Evolutionary conservation across 1,139 yeast genomes (phyloP).

Genomic region (Geotrichum carabidarum): DNA sequence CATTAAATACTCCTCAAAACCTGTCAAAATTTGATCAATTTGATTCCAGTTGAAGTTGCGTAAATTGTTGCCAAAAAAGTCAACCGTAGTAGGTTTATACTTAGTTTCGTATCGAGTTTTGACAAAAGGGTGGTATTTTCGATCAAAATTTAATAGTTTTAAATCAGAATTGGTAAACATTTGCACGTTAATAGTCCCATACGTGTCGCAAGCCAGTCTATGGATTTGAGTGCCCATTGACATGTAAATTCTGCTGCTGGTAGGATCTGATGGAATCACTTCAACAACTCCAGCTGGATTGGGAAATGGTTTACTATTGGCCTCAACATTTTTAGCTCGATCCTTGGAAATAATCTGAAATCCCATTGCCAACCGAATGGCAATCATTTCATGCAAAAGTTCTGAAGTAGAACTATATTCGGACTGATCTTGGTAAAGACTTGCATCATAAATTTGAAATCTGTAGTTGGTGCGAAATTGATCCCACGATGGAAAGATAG

Average conservation of each 20-base stretch:
- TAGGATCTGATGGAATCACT: slow-evolving; percentile 42
- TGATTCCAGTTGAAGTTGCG: slow-evolving; percentile 80
- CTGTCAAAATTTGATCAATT: slow-evolving; percentile 84
- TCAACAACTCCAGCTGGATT: slow-evolving; percentile 41
- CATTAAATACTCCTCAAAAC: slow-evolving; percentile 68
- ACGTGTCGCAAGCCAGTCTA: slow-evolving; percentile 65
- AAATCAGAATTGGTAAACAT: slow-evolving; percentile 46
- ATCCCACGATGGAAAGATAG: slow-evolving; percentile 63
- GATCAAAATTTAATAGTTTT: slow-evolving; percentile 20
- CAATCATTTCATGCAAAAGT: slow-evolving; percentile 81
- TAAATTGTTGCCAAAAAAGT: slow-evolving; percentile 53
- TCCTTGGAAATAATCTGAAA: slow-evolving; percentile 83
- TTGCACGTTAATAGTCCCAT: slow-evolving; percentile 63
- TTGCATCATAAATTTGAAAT: slow-evolving; percentile 59
- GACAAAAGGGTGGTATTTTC: slow-evolving; percentile 46
- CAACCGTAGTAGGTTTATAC: slow-evolving; percentile 51
- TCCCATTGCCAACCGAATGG: slow-evolving; percentile 74
- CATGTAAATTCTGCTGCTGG: slow-evolving; percentile 64
- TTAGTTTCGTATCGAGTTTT: slow-evolving; percentile 73
- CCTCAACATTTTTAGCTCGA: slow-evolving; percentile 59
- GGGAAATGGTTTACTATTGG: slow-evolving; percentile 53
- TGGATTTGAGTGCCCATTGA: slow-evolving; percentile 81
- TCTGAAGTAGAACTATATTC: slow-evolving; percentile 54
- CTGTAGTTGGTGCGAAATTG: slow-evolving; percentile 49
- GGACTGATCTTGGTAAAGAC: slow-evolving; percentile 51